phyloP scores from a whole-genome alignment of 148 eudicot species.

The Drosera capensis region DNA sequence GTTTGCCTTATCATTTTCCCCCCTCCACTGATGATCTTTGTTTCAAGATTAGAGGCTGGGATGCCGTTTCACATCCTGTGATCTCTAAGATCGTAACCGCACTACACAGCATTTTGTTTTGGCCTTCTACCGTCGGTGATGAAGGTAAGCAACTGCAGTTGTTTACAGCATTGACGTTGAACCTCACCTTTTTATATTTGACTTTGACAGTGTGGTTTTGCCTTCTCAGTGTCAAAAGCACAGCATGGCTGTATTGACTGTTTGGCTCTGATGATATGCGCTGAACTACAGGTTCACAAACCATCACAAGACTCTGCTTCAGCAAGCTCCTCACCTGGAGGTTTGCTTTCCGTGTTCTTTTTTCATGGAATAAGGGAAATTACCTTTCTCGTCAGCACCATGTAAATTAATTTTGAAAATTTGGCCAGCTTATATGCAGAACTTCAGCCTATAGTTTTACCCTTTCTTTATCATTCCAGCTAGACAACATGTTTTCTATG shows the following conservation, averaged over 20 bases:
- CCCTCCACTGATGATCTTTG: slow-evolving; percentile 2
- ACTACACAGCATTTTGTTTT: slow-evolving; percentile 36
- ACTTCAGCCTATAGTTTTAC: not conserved
- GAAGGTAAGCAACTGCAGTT: slow-evolving; percentile 30
- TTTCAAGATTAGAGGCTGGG: slow-evolving; percentile 42
- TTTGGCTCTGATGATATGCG: slow-evolving; percentile 58
- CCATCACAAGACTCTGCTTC: slow-evolving; percentile 9
- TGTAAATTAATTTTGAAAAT: not conserved
- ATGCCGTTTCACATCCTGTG: slow-evolving; percentile 31
- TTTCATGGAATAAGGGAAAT: not conserved
- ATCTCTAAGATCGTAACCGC: slow-evolving; percentile 21
- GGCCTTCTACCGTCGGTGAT: slow-evolving; percentile 54
- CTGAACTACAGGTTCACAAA: slow-evolving; percentile 40
- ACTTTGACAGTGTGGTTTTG: not conserved
- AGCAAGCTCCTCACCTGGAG: slow-evolving; percentile 6
- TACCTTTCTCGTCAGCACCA: no score
- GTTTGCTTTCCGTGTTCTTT: slow-evolving; percentile 1
- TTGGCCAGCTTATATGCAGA: not conserved
- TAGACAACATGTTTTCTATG: slow-evolving; percentile 5
- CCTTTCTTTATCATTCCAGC: not conserved
- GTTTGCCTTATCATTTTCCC: slow-evolving; percentile 1
- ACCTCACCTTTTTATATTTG: not conserved
- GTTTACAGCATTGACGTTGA: not conserved
- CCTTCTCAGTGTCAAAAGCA: slow-evolving; percentile 49
- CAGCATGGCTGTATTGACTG: slow-evolving; percentile 90